Percentiles rank a stretch among this genome's conserved stretches.
These are phyloP conservation scores for Heterococcus sp. DNA, from an alignment of 108 stramenopile genomes.

Conservation along the genomic window DNA sequence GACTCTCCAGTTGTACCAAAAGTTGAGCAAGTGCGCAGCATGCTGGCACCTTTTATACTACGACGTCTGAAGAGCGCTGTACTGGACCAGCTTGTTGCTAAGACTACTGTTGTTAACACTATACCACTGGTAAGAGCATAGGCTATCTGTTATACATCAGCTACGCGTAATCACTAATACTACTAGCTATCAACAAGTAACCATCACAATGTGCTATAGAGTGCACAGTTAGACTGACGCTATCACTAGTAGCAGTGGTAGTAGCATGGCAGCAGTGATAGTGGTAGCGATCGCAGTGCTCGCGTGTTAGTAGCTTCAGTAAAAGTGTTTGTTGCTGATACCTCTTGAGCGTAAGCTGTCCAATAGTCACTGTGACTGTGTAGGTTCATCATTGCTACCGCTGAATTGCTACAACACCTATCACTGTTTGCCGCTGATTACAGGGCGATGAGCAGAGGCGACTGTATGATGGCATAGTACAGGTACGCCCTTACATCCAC, in stretches of 20 bases:
- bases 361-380: no score
- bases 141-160: no score
- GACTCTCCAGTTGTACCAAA: not conserved
- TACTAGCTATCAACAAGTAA: no score
- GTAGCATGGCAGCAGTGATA: not conserved
- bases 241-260: not conserved
- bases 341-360: no score
- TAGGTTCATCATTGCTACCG: no score
- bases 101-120: constrained; percentile 11
- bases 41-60: constrained; percentile 54
- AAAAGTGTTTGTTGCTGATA: no score
- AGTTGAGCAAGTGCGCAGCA: constrained; percentile 30
- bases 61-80: constrained; percentile 59
- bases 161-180: no score
- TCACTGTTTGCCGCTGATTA: not conserved
- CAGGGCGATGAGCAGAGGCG: not conserved
- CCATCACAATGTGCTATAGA: not conserved
- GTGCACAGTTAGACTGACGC: not conserved
- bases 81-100: constrained; percentile 50
- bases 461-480: not conserved
- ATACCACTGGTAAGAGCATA: not conserved
- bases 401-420: not conserved
- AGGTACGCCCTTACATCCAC: no score
- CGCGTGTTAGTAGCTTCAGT: not conserved
- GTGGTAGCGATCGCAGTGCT: not conserved